phyloP scores from a whole-genome alignment of 164 flowering plant species.

The Stephania cephalantha region DNA sequence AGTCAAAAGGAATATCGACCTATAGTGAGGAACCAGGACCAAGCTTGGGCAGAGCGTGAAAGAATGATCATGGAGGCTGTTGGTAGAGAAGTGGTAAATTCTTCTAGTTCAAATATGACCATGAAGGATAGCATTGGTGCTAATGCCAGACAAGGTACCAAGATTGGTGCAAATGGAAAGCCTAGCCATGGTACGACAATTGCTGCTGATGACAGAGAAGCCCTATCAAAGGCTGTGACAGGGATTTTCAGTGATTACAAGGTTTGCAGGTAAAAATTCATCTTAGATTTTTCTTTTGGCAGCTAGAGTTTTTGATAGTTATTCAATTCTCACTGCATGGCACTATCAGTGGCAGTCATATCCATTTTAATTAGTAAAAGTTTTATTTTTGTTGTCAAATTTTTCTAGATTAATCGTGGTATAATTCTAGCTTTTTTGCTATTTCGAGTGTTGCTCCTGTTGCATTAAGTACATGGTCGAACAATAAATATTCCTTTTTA shows the following conservation, averaged over 20 bases:
- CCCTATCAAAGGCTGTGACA: slow-evolving; percentile 48
- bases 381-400: too few species aligned
- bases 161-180: slow-evolving; percentile 20
- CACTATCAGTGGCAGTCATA: too few species aligned
- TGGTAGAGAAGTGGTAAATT: slow-evolving; percentile 17
- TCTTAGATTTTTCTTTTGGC: not conserved
- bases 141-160: slow-evolving; percentile 23
- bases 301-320: not conserved
- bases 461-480: too few species aligned
- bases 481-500: too few species aligned
- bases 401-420: too few species aligned
- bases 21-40: slow-evolving; percentile 44
- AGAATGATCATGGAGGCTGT: slow-evolving; percentile 14
- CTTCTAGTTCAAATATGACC: slow-evolving; percentile 15
- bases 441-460: too few species aligned
- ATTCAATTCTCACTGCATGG: too few species aligned
- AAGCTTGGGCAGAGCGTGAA: slow-evolving; percentile 30
- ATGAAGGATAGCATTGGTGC: slow-evolving; percentile 14
- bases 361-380: too few species aligned
- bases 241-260: slow-evolving; percentile 48
- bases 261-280: slow-evolving; percentile 68
- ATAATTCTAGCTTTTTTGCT: too few species aligned
- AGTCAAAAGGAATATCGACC: slow-evolving; percentile 34
- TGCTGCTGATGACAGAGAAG: slow-evolving; percentile 64
- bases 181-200: slow-evolving; percentile 21